Percentiles rank a stretch among this genome's conserved stretches.
These are phyloP conservation scores for Paramecium pentaurelia DNA, from an alignment of 73 alveolate genomes.

Conservation along the genomic window DNA sequence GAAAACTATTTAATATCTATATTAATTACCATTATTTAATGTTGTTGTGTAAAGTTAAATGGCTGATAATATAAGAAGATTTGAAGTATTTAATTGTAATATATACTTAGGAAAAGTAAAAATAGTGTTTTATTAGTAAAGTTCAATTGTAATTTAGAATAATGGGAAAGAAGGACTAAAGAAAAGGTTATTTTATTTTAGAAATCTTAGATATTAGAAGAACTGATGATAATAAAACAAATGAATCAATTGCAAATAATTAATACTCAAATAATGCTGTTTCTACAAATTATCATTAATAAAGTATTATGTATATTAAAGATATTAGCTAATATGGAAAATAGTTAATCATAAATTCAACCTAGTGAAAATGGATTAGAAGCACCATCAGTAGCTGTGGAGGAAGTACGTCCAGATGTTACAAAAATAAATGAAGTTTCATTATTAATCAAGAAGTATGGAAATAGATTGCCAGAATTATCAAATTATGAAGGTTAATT, in stretches of 20 bases:
- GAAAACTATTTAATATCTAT: not conserved
- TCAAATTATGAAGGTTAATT: not conserved
- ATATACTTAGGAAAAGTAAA: not conserved
- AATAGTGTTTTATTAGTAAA: not conserved
- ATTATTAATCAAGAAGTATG: not conserved
- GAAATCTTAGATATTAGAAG: not conserved
- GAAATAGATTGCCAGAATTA: not conserved
- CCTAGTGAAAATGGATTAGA: not conserved
- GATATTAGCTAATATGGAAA: not conserved
- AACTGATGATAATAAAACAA: not conserved
- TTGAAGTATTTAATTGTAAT: not conserved
- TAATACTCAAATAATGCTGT: not conserved
- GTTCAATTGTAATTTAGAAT: not conserved
- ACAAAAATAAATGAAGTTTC: not conserved
- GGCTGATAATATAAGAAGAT: not conserved
- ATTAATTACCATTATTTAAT: not conserved
- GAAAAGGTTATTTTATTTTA: not conserved
- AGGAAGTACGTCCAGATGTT: not conserved
- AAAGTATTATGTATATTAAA: not conserved
- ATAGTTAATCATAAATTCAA: not conserved
- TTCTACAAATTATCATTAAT: not conserved
- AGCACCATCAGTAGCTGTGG: not conserved
- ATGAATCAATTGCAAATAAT: not conserved
- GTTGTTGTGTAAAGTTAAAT: not conserved
- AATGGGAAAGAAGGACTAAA: not conserved